Conservation (phyloP, 2,329 filamentous ascomycete genomes). For the Aspergillus fumigatiaffinis region DNA sequence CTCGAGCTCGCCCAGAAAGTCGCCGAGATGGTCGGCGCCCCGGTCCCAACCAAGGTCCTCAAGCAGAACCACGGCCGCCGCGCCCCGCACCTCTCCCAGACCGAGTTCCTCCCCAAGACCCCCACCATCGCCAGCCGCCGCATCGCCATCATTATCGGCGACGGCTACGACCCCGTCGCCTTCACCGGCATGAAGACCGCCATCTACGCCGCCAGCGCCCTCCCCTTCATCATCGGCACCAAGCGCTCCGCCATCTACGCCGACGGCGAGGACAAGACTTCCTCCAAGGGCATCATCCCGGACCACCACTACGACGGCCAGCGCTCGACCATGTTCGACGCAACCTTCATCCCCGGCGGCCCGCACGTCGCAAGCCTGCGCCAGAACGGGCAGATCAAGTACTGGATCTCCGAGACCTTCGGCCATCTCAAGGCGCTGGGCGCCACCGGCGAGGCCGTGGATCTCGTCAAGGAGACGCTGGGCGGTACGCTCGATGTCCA, state of each 20-base stretch:
- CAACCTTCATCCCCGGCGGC: conserved; percentile 72
- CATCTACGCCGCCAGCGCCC: conserved; percentile 58
- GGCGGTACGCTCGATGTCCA: conserved; percentile 44
- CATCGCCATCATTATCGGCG: conserved; percentile 71
- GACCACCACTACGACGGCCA: conserved; percentile 78
- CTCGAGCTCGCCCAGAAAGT: conserved; percentile 64
- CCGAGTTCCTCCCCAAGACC: conserved; percentile 60
- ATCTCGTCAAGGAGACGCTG: conserved; percentile 53
- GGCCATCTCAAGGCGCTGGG: conserved; percentile 48
- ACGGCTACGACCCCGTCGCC: conserved; percentile 66
- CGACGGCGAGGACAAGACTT: conserved; percentile 50
- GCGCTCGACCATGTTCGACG: conserved; percentile 74
- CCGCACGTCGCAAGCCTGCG: conserved; percentile 57
- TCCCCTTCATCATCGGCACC: conserved; percentile 69
- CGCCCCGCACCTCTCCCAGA: conserved; percentile 59
- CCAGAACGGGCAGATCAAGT: conserved; percentile 68
- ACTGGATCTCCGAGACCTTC: conserved; percentile 77
- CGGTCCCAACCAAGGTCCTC: conserved; percentile 51
- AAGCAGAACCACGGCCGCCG: conserved; percentile 65
- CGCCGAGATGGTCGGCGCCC: conserved; percentile 67
- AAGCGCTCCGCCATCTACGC: conserved; percentile 64
- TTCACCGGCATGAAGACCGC: conserved; percentile 64
- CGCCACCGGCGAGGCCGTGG: conserved; percentile 67
- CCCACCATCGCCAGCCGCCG: conserved; percentile 68
- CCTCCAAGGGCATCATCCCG: conserved; percentile 46